These are phyloP conservation scores for Crotalaria pallida DNA, from an alignment of 306 rosid genomes.

Conservation along the genomic window DNA sequence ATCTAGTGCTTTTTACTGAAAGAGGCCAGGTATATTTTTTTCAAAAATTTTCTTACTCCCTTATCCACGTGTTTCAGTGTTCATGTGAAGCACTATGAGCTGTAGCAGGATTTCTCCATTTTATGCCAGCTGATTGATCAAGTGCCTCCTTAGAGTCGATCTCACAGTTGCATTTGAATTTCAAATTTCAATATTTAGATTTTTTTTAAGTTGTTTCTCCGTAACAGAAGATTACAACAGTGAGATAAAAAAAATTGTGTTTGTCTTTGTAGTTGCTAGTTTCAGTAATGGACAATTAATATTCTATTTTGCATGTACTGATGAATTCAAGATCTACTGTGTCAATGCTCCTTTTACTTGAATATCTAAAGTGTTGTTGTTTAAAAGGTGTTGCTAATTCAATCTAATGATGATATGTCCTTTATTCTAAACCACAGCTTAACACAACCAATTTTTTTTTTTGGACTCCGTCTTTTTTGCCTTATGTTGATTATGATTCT, in stretches of 20 bases:
- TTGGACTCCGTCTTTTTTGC: background rate
- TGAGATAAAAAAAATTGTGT: background rate
- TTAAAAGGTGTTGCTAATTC: background rate
- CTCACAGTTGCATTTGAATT: slow-evolving; percentile 5
- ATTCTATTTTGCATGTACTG: background rate
- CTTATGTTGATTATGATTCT: background rate
- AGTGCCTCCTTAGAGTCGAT: background rate
- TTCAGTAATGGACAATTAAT: background rate
- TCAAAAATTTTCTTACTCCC: background rate
- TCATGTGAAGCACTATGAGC: background rate
- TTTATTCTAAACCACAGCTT: background rate
- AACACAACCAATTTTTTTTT: background rate
- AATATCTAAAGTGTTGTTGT: background rate
- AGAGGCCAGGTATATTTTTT: slow-evolving; percentile 76
- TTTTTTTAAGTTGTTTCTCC: background rate
- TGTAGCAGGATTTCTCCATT: background rate
- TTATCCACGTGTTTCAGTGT: slow-evolving; percentile 5
- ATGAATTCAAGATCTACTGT: background rate
- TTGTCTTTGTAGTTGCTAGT: background rate
- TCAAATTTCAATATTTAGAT: background rate
- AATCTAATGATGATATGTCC: background rate
- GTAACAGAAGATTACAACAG: background rate
- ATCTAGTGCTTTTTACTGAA: slow-evolving; percentile 88
- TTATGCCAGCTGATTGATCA: slow-evolving; percentile 1
- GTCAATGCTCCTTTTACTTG: background rate